Conservation (phyloP, 1,284 basidiomycete species). For the Trichosporon sp. region DNA sequence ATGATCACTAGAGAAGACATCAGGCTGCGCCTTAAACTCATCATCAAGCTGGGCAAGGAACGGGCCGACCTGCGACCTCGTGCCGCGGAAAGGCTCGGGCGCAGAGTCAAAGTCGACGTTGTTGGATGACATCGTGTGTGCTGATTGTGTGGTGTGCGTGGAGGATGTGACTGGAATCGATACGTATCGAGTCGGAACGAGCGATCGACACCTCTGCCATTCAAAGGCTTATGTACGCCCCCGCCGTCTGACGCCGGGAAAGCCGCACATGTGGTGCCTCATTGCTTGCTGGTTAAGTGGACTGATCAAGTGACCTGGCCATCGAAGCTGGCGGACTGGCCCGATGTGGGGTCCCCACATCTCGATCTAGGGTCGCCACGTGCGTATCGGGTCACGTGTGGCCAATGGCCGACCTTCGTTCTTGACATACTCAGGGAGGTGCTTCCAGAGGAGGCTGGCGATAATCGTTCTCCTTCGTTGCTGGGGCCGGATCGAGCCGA, state of each 20-base stretch:
- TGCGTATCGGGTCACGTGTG: slow-evolving; percentile 55
- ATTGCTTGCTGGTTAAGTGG: too few species aligned
- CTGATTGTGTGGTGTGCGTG: slow-evolving; percentile 3
- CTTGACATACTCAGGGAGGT: too few species aligned
- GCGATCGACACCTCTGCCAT: too few species aligned
- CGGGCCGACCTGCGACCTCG: slow-evolving; percentile 9
- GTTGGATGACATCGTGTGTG: slow-evolving; percentile 9
- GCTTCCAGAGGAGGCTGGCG: too few species aligned
- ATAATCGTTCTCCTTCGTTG: neutral
- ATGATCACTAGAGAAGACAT: slow-evolving; percentile 30
- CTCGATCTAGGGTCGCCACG: slow-evolving; percentile 16
- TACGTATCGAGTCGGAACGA: slow-evolving; percentile 34
- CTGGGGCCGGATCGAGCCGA: neutral
- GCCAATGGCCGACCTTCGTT: neutral
- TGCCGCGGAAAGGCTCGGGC: slow-evolving; percentile 13
- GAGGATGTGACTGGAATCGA: slow-evolving; percentile 21
- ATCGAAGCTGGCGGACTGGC: slow-evolving; percentile 17
- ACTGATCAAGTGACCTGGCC: slow-evolving; percentile 16
- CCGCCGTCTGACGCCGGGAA: slow-evolving; percentile 64
- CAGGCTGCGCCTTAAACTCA: slow-evolving; percentile 28
- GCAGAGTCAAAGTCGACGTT: slow-evolving; percentile 16
- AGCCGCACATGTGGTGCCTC: slow-evolving; percentile 54
- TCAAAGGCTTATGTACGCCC: slow-evolving; percentile 63
- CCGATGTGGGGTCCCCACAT: slow-evolving; percentile 20
- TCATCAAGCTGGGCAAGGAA: slow-evolving; percentile 16